A percentile compares a stretch with the other conserved stretches of the same genome.
These are phyloP conservation scores for Polytolypa hystricis DNA, from an alignment of 2,329 filamentous ascomycete genomes.

Conservation along the genomic window DNA sequence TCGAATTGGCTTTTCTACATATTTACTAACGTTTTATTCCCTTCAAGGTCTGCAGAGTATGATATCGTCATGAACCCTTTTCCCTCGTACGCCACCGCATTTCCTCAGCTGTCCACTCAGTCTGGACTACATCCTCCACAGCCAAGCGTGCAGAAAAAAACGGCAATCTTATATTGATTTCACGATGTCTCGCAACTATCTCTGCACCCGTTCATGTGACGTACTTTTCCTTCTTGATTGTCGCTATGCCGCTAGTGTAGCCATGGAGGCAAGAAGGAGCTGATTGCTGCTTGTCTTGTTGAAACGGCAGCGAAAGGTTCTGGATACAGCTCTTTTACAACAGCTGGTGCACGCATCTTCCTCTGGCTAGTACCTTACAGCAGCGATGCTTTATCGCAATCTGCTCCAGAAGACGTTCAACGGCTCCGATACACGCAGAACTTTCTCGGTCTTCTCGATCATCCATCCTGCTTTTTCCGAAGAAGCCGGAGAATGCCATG, in stretches of 20 bases:
- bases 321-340: not conserved
- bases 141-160: no score
- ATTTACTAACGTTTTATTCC: not conserved
- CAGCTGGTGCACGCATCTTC: not conserved
- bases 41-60: not conserved
- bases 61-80: not conserved
- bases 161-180: not conserved
- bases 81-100: no score
- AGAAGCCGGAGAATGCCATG: not conserved
- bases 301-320: not conserved
- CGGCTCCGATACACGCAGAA: not conserved
- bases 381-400: not conserved
- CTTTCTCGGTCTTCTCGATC: not conserved
- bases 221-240: conserved; percentile 2
- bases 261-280: conserved; percentile 2
- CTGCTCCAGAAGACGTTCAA: conserved; percentile 2
- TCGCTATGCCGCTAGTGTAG: not conserved
- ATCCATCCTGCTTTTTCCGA: not conserved
- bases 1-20: not conserved
- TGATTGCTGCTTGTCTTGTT: conserved; percentile 1
- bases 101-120: no score
- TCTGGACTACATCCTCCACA: not conserved
- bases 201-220: not conserved
- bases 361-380: not conserved
- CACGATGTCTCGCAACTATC: not conserved